These are phyloP conservation scores for Penicilliopsis zonata DNA, from an alignment of 495 filamentous ascomycete genomes.

Conservation along the genomic window DNA sequence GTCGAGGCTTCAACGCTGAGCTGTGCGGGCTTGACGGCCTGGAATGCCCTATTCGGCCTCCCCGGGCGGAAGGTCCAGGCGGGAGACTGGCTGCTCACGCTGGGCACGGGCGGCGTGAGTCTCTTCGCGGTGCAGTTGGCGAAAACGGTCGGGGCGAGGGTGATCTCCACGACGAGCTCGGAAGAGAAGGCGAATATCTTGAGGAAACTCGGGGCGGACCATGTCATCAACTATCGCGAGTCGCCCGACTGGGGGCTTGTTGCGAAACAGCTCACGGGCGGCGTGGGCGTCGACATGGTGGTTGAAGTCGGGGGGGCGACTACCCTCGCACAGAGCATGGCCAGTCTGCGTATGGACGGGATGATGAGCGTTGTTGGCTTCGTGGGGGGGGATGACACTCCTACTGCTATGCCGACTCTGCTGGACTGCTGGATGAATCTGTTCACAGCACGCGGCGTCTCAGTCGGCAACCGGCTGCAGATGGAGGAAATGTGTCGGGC, in stretches of 20 bases:
- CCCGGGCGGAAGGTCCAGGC: slow-evolving; percentile 60
- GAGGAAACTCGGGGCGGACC: slow-evolving; percentile 64
- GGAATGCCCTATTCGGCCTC: slow-evolving; percentile 73
- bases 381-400: slow-evolving; percentile 37
- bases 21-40: slow-evolving; percentile 68
- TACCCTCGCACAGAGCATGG: slow-evolving; percentile 50
- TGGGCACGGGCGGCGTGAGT: slow-evolving; percentile 74
- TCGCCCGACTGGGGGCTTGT: slow-evolving; percentile 63
- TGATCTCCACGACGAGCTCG: slow-evolving; percentile 72
- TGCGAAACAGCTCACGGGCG: slow-evolving; percentile 52
- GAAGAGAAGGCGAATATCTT: slow-evolving; percentile 51
- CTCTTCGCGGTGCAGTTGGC: slow-evolving; percentile 76
- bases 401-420: slow-evolving; percentile 34
- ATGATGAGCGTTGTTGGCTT: slow-evolving; percentile 59
- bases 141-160: slow-evolving; percentile 67
- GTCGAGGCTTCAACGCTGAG: slow-evolving; percentile 54
- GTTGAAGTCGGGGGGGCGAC: slow-evolving; percentile 60
- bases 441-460: slow-evolving; percentile 49
- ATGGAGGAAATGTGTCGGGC: slow-evolving; percentile 53
- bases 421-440: slow-evolving; percentile 40
- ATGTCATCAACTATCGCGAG: slow-evolving; percentile 67
- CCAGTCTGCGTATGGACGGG: slow-evolving; percentile 55
- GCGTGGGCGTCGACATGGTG: slow-evolving; percentile 55
- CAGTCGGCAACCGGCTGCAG: slow-evolving; percentile 47
- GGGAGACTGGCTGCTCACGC: too few species aligned